Percentiles rank a stretch among this genome's conserved stretches.
phyloP scores from a whole-genome alignment of 495 filamentous ascomycete species.

The Neurospora sp. region DNA sequence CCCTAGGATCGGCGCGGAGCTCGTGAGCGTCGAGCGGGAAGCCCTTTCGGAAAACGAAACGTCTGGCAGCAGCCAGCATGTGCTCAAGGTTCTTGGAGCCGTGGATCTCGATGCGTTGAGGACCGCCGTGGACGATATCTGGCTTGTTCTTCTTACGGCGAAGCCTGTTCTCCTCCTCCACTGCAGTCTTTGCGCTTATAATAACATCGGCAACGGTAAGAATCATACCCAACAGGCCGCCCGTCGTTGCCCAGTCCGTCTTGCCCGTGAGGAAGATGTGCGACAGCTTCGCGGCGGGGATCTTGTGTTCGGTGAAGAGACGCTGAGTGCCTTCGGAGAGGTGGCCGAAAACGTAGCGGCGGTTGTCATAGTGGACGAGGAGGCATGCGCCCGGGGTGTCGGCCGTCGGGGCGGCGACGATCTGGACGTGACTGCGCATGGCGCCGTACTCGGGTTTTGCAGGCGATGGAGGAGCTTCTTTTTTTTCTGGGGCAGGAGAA shows the following conservation, averaged over 20 bases:
- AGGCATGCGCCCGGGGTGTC: constrained; percentile 79
- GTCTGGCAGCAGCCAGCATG: constrained; percentile 66
- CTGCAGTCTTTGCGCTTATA: constrained; percentile 18
- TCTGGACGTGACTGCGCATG: constrained; percentile 63
- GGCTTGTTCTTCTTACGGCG: constrained; percentile 22
- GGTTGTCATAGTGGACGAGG: constrained; percentile 63
- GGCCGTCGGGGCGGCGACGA: constrained; percentile 75
- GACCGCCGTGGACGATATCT: neutral
- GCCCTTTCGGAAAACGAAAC: constrained; percentile 80
- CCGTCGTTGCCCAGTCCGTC: constrained; percentile 62
- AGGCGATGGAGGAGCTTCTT: neutral
- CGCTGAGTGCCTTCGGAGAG: constrained; percentile 78
- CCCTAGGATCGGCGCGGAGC: constrained; percentile 35
- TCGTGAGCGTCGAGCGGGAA: constrained; percentile 62
- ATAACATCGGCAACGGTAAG: constrained; percentile 65
- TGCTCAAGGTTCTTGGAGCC: constrained; percentile 70
- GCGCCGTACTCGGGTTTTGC: neutral
- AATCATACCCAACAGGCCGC: constrained; percentile 76
- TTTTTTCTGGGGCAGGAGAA: neutral
- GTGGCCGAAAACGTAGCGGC: constrained; percentile 82
- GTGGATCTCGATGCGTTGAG: constrained; percentile 50
- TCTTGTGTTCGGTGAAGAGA: constrained; percentile 53
- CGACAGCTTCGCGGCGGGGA: constrained; percentile 47
- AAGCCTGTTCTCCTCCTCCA: constrained; percentile 16
- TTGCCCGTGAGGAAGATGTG: constrained; percentile 75